Base-by-base conservation (phyloP, 352 stramenopile genomes). In the Globisporangium middletonii region DNA sequence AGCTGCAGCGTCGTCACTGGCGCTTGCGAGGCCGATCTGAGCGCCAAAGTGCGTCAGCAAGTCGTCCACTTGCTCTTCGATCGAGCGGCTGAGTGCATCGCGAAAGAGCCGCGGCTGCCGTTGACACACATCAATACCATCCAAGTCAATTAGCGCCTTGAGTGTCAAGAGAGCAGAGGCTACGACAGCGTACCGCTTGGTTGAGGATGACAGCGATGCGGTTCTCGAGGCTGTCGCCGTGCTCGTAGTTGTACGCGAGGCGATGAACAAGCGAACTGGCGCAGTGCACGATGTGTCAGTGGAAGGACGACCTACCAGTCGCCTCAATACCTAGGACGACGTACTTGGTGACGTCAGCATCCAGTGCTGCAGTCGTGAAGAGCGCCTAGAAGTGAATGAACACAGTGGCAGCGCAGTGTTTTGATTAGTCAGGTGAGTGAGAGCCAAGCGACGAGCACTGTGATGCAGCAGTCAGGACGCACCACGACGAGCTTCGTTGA, bases 201-300 rank as follows among this genome's bases (percentile, higher is more conserved):
- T 80, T 74, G 19, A 73, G 55, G 2, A 50, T 30, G 7, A 57
- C 50, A 45, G 59, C 64, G 23, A 72, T 64, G 26, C 65, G 61
- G 43, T 64, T 59, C 27, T 82, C 69, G 3, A 63, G 18, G 15
- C 38, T 66, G 23, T 68, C 59, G 5, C 57, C 44, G 27, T 62
- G 65, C 46, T 88, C 77, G 54, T 83, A 85, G 50, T 83, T 71
- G 57, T 60, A 69, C 0, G 77, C 77, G 38, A 83, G 50, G 38
- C 67, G 71, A 13, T 42, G 47, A 7, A 71, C 64, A 7, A 85
- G 38, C 35, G 63, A 77, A 46, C 77, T 87, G 23, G 0, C 18
- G 58, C 23, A 43, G 13, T 26, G 4, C 19, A 27, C 4, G 53
- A 27, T 16, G 9, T 49, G n/a, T 50, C 42, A 30, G 19, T 30